These are phyloP conservation scores for Apostasia ramifera DNA, from an alignment of 106 monocot species.

Conservation along the genomic window DNA sequence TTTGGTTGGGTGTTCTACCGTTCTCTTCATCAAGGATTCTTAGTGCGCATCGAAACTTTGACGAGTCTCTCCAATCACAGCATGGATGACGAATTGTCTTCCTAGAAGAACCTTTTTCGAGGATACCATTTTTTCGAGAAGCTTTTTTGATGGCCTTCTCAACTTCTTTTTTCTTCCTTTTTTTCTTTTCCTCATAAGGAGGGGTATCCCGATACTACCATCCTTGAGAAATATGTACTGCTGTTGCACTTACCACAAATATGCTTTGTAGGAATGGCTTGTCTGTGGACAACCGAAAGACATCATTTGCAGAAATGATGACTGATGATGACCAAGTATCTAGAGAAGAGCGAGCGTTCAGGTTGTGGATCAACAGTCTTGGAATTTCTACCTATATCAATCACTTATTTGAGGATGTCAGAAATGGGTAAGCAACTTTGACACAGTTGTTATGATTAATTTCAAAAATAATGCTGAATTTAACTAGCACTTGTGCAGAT, in stretches of 20 bases:
- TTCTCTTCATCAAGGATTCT: too few species aligned
- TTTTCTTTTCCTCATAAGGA: too few species aligned
- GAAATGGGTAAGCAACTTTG: slow-evolving; percentile 48
- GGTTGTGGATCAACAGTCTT: slow-evolving; percentile 78
- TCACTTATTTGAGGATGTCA: slow-evolving; percentile 72
- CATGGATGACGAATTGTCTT: too few species aligned
- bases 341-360: slow-evolving; percentile 81
- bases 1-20: too few species aligned
- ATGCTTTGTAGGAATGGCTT: slow-evolving; percentile 56
- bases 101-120: too few species aligned
- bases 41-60: too few species aligned
- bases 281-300: slow-evolving; percentile 45
- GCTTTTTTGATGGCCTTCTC: too few species aligned
- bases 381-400: slow-evolving; percentile 61
- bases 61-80: too few species aligned
- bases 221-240: neutral
- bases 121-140: too few species aligned
- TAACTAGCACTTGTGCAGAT: slow-evolving; percentile 27
- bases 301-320: slow-evolving; percentile 32
- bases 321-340: slow-evolving; percentile 58
- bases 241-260: neutral
- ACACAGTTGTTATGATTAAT: slow-evolving; percentile 12
- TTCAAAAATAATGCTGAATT: slow-evolving; percentile 1
- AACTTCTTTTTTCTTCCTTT: too few species aligned
- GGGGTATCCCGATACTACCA: too few species aligned